Evolutionary conservation across 139 green algal species (phyloP).

Genomic region (Picochlorum sp.): DNA sequence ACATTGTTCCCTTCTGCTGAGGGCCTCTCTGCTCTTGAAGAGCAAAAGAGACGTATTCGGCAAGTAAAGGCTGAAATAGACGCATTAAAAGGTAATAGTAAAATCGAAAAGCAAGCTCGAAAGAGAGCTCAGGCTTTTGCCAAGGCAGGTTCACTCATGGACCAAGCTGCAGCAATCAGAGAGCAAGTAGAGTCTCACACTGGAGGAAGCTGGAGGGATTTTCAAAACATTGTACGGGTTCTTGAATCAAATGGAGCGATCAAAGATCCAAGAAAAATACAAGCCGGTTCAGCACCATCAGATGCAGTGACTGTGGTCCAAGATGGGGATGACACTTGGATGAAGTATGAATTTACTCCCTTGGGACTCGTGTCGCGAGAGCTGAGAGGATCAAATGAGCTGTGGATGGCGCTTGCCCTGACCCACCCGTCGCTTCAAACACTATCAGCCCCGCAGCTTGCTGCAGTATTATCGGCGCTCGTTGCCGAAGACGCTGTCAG

Average conservation of each 20-base stretch:
- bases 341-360: constrained; percentile 21
- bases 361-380: constrained; percentile 60
- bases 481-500: constrained; percentile 41
- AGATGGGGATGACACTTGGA: neutral
- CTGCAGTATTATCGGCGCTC: constrained; percentile 46
- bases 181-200: constrained; percentile 21
- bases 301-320: neutral
- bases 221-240: constrained; percentile 47
- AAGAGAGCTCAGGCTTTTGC: neutral
- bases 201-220: constrained; percentile 34
- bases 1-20: constrained; percentile 8
- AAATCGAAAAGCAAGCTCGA: constrained; percentile 17
- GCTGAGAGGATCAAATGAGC: constrained; percentile 71
- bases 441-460: constrained; percentile 50
- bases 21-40: constrained; percentile 14
- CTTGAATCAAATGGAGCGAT: constrained; percentile 45
- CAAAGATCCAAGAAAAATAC: neutral
- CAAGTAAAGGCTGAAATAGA: constrained; percentile 15
- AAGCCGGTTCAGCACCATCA: no score
- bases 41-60: constrained; percentile 21
- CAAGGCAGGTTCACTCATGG: constrained; percentile 24
- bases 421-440: constrained; percentile 43
- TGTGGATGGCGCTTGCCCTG: constrained; percentile 79
- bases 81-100: constrained; percentile 15
- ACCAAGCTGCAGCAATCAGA: constrained; percentile 21